Evolutionary conservation across 2,329 filamentous ascomycete genomes (phyloP), one percentile per base, ranked within the genome.

Genomic region (Myotisia sp.): DNA sequence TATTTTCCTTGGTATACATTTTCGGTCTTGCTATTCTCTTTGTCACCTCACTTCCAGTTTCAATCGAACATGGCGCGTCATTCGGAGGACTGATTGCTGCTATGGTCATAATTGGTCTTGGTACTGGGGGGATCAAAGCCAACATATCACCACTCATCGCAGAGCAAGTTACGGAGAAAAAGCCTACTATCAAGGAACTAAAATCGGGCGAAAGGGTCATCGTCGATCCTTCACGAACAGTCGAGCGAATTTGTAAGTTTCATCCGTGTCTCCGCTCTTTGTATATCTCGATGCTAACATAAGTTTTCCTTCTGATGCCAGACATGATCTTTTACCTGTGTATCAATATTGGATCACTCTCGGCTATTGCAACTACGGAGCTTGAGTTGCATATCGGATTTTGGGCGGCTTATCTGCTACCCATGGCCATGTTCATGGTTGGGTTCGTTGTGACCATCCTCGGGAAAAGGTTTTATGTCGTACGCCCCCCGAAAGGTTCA

Each of bases 331-430:
- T 81, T 59, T 81, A 81, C 57, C 63, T 68, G 53, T 77, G 72
- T 55, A 81, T 83, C 50, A 83, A 84, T 53, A 44, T 83, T 12
- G 79, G 78, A n/a, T 71, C 74, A 2, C 62, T 85, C 6, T 79
- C 71, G 0, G 60, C 71, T 35, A 65, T 83, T 45, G 73, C 70
- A 5, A 82, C 74, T 0, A 72, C 72, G 1, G 74, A 72, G 49
- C 68, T 82, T 59, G 79, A 84, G 53, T 61, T 68, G 37, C 67
- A 76, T 46, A 55, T 74, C 37, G 74, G 71, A 4, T 84, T 81
- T 54, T 69, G 76, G 67, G 65, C 66, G 1, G 76, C 74, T 1
- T 82, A 68, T 46, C 54, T 75, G 10, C 54, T 79, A 23, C 68
- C 70, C 28, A 67, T 76, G 42, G 65, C 64, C 50, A 69, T 76